Evolutionary conservation across 1,284 basidiomycete genomes (phyloP), one percentile per base, ranked within the genome.

Genomic region (Apiotrichum mycotoxinovorans): DNA sequence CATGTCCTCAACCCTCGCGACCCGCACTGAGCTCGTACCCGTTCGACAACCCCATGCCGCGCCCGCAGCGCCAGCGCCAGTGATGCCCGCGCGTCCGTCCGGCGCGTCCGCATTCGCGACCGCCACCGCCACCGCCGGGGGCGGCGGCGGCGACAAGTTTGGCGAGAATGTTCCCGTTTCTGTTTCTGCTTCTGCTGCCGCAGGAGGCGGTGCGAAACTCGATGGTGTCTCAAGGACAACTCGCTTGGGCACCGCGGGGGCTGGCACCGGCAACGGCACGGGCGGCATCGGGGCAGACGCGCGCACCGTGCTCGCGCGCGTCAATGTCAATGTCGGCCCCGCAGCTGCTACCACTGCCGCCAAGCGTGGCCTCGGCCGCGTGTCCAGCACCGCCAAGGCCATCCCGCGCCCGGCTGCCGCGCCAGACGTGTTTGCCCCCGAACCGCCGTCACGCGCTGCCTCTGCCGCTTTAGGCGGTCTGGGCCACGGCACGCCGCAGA

Each of bases 361-460:
- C n/a, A n/a, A n/a, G n/a, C n/a, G n/a, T n/a, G n/a, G n/a, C n/a
- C n/a, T n/a, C n/a, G n/a, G n/a, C n/a, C n/a, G n/a, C n/a, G n/a
- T n/a, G n/a, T n/a, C n/a, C n/a, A n/a, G n/a, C n/a, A n/a, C n/a
- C n/a, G 34, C 51, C 4, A 53, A 46, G 17, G 38, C 52, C 20
- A 61, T 67, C 30, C 67, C 67, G 18, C 57, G 54, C 3, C 64
- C 63, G 14, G 54, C 66, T 2, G 30, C 59, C 8, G 40, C 56
- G 14, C 65, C 66, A 7, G 67, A 69, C 51, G 66, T 69, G 44
- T 69, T 69, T 50, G 66, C 54, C 14, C 49, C 56, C n/a, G 45
- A 48, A 14, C 22, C 41, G 9, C 3, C 18, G 45, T 14, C 26
- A 27, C 33, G 23, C 53, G 23, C 26, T 15, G n/a, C n/a, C n/a